These are phyloP conservation scores for Neurospora sp. DNA, from an alignment of 495 filamentous ascomycete species.

Conservation along the genomic window DNA sequence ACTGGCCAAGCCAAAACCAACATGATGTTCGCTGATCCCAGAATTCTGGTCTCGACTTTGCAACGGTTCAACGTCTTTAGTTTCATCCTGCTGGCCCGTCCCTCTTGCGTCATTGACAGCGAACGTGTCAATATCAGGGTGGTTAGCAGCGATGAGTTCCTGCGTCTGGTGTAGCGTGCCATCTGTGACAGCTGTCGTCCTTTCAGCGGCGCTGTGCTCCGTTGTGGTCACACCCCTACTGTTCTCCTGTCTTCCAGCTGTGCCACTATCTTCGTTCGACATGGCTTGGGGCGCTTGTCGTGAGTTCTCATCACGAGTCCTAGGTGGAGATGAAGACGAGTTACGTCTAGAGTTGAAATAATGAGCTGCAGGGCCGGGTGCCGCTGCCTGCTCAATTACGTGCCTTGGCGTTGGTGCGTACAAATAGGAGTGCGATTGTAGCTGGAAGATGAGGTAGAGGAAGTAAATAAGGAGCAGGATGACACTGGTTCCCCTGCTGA, in stretches of 20 bases:
- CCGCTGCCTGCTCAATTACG: constrained; percentile 77
- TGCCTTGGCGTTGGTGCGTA: constrained; percentile 81
- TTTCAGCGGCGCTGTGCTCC: neutral
- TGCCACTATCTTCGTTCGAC: neutral
- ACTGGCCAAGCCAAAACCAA: constrained; percentile 26
- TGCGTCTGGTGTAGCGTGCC: neutral
- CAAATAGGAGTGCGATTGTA: constrained; percentile 83
- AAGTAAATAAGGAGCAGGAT: constrained; percentile 72
- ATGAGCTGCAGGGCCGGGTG: constrained; percentile 67
- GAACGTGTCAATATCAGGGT: neutral
- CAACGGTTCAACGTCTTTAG: neutral
- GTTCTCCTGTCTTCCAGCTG: neutral
- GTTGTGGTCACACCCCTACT: neutral
- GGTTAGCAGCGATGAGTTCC: neutral
- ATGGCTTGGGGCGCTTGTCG: neutral
- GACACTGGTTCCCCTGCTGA: constrained; percentile 80
- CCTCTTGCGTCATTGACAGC: neutral
- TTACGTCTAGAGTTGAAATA: constrained; percentile 44
- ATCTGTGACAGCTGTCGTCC: neutral
- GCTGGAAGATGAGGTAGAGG: constrained; percentile 77
- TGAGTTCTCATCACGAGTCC: constrained; percentile 27
- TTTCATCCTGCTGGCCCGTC: neutral
- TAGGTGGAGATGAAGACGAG: constrained; percentile 47
- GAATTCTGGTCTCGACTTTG: neutral
- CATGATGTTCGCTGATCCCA: constrained; percentile 11